Evolutionary conservation across 1,139 yeast genomes (phyloP), one percentile per base, ranked within the genome.

Genomic region (Taphrina communis): DNA sequence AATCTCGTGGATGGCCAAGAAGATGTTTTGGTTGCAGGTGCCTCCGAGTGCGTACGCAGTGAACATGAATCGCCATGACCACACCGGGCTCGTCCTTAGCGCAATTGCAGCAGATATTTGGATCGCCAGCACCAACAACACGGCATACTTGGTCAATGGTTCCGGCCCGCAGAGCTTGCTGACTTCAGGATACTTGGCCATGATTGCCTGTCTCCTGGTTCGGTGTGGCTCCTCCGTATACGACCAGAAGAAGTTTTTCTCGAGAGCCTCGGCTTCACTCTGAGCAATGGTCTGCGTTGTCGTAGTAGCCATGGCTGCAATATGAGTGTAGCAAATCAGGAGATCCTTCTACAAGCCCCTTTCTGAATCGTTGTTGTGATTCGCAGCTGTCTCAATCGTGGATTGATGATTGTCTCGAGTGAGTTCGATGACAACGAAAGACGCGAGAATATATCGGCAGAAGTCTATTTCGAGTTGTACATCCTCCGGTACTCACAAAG

Each of bases 1-100:
- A 68, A 91, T 81, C 77, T 92, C 97, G 78, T 92, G 97, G 74
- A 92, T 90, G 35, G 96, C 95, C 72, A 92, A 80, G 76, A 91
- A 92, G 44, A 89, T 80, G 74, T 93, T 92, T 76, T 92, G 96
- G 76, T 87, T 88, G 70, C 90, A 84, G 5, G 97, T 90, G 21
- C 95, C 97, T 1, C 97, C 97, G 70, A 92, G 81, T 31, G 88
- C 78, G 75, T 92, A 92, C 1, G 96, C 94, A 31, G 85, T 76
- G 0, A 81, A 74, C 76, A 90, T 78, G 76, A 88, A 89, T 73
- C 82, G 82, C 81, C 83, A 82, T 39, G 84, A 78, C 60, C 84
- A 79, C 42, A 89, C 82, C 25, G 84, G 78, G 0, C 87, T 82
- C 74, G 88, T 77, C 71, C 88, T 82, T 69, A 92, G 80, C 69